Base-by-base conservation (phyloP, 148 eudicot species). In the Vaccinium myrtillus region DNA sequence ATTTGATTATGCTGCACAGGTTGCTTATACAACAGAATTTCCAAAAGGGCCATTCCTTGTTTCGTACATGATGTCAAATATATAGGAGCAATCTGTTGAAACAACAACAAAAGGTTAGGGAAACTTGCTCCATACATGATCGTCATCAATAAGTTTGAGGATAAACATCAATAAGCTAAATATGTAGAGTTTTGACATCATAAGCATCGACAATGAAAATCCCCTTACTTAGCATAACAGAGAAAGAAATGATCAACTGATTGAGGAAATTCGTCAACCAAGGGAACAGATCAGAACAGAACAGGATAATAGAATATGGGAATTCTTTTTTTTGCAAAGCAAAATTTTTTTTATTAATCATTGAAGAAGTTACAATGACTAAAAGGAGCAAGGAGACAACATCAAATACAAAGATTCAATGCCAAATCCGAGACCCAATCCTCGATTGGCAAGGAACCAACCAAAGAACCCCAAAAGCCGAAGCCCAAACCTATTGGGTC, bases 61-160 rank as follows among this genome's bases (percentile, higher is more conserved):
- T 89, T 94, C 87, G 79, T 85, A 83, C 98, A 97, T 69, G 99
- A 95, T 84, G 93, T 84, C 93, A 97, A 88, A 83, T 95, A 97
- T 86, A 95, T 92, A 46, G 99, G 99, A 85, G 98, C 98, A 87
- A 95, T 93, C 99, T 97, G 90, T 70, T 82, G 83, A n/a, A 79
- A 51, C 14, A 67, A 63, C 49, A 84, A 77, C 32, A 65, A 75
- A 75, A 9, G 67, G 50, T 50, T 59, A 48, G 32, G 65, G 70
- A 59, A 65, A 51, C 53, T 30, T 27, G 73, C 12, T 25, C 56
- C 50, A 77, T 13, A 23, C 59, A 51, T 14, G 80, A 76, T n/a
- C 56, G 14, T 1, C 56, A 49, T 13, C 30, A 12, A 51, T 51
- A 76, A 46, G 36, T 51, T 51, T 51, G 39, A 77, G 55, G 80